phyloP scores from a whole-genome alignment of 768 basidiomycete species.

The Lanmaoa rubissima region DNA sequence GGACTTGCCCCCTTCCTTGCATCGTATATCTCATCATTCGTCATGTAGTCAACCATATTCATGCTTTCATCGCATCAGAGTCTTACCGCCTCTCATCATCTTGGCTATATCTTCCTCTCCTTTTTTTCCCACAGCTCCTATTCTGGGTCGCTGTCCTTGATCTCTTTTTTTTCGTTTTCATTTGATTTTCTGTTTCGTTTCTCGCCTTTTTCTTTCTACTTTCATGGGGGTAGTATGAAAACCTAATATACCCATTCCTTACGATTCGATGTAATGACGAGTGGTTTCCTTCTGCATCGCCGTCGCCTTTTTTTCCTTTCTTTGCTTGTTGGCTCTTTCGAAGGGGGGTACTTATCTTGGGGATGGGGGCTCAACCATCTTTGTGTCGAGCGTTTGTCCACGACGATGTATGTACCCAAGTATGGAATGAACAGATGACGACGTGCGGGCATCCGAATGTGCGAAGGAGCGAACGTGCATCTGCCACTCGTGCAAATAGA shows the following conservation, averaged over 20 bases:
- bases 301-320: neutral
- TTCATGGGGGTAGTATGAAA: constrained; percentile 20
- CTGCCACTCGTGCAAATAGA: no score
- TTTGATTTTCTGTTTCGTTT: neutral
- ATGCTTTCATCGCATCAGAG: constrained; percentile 25
- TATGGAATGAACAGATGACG: constrained; percentile 14
- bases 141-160: constrained; percentile 7
- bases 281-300: constrained; percentile 2
- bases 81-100: constrained; percentile 18
- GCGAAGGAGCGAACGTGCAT: neutral
- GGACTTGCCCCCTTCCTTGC: constrained; percentile 3
- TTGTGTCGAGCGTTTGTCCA: constrained; percentile 4
- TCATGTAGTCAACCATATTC: constrained; percentile 24
- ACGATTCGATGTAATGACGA: constrained; percentile 21
- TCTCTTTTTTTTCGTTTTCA: constrained; percentile 6
- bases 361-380: neutral
- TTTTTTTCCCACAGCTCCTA: constrained; percentile 1
- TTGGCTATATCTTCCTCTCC: constrained; percentile 20
- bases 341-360: constrained; percentile 1
- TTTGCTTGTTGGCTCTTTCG: neutral
- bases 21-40: constrained; percentile 27
- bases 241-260: constrained; percentile 27
- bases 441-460: neutral
- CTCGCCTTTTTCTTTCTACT: neutral
- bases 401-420: constrained; percentile 17